Evolutionary conservation across 2,329 filamentous ascomycete genomes (phyloP), one percentile per base, ranked within the genome.

Genomic region (Penicillium sp.): DNA sequence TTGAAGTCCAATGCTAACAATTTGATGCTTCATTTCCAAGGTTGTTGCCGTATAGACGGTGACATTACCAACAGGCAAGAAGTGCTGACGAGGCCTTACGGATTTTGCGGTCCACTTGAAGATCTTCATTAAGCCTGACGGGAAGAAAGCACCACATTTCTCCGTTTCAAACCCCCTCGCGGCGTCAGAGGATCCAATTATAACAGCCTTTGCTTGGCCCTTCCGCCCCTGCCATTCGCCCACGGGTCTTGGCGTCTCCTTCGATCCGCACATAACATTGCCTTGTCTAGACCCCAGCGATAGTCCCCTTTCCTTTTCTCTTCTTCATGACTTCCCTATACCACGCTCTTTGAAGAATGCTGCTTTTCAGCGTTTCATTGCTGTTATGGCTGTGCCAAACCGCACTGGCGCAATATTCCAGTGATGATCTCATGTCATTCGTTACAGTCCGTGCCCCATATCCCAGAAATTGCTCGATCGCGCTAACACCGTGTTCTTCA

Each of bases 341-440:
- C 38, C 37, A 53, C 52, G 23, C 39, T 54, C 52, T 4, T 54
- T 50, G 32, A 54, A 54, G 13, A 18, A 53, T 54, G 52, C 46
- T 54, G 34, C 21, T 38, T 23, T 25, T 38, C 27, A 34, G 52
- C 52, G 27, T 54, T 15, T 23, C 46, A 42, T 50, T 32, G 40
- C 52, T 54, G 46, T 44, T 50, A 50, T 54, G 52, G 52, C 40
- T 54, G 21, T 54, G 52, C 52, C 52, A 54, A 29, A 40, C 46
- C 18, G 46, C 35, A 40, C 38, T 45, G 46, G 52, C 52, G 40
- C 52, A 54, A 38, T 54, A 54, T 50, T 39, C 39, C 39, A 50
- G 46, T 40, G 52, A 54, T 50, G 52, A 54, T 27, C 52, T 54
- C 18, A 50, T 54, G 25, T 54, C 52, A 18, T 54, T 54, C 52